Evolutionary conservation across 768 basidiomycete genomes (phyloP).

Genomic region (Boletus subcaerulescens): DNA sequence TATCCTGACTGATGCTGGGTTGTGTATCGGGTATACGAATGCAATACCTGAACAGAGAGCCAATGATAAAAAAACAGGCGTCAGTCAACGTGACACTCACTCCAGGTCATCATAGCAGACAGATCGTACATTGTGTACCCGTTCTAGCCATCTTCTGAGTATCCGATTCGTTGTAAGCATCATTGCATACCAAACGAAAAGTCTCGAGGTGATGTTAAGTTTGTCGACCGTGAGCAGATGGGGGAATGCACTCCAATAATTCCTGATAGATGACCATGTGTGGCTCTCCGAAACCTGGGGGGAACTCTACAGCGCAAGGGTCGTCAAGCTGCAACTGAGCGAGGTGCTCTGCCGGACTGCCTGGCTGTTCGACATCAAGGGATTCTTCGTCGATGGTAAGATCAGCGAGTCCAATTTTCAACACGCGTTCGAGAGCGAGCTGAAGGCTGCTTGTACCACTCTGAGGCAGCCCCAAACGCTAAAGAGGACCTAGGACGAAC

Average conservation of each 20-base stretch:
- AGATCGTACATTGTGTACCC: conserved; percentile 41
- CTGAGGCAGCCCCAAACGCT: conserved; percentile 53
- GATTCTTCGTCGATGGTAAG: conserved; percentile 57
- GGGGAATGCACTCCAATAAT: conserved; percentile 63
- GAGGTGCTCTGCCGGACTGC: conserved; percentile 60
- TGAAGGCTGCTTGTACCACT: conserved; percentile 49
- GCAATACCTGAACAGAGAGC: conserved; percentile 53
- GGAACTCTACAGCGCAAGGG: conserved; percentile 68
- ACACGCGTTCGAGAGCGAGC: conserved; percentile 55
- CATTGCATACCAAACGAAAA: conserved; percentile 59
- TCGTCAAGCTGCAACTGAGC: conserved; percentile 58
- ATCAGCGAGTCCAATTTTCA: conserved; percentile 61
- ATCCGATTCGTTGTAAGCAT: conserved; percentile 48
- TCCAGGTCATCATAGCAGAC: conserved; percentile 64
- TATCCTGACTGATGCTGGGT: conserved; percentile 81
- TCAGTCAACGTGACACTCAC: conserved; percentile 38
- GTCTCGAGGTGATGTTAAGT: conserved; percentile 65
- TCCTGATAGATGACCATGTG: conserved; percentile 66
- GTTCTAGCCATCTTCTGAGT: conserved; percentile 44
- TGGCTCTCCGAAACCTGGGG: conserved; percentile 64
- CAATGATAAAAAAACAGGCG: not conserved
- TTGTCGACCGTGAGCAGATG: conserved; percentile 76
- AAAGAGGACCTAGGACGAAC: conserved; percentile 56
- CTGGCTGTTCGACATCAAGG: conserved; percentile 46
- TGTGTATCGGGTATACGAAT: conserved; percentile 75